Percentiles rank a stretch among this genome's conserved stretches.
Conservation (phyloP, 1,284 basidiomycete species). For the Phellinidium pouzarii region DNA sequence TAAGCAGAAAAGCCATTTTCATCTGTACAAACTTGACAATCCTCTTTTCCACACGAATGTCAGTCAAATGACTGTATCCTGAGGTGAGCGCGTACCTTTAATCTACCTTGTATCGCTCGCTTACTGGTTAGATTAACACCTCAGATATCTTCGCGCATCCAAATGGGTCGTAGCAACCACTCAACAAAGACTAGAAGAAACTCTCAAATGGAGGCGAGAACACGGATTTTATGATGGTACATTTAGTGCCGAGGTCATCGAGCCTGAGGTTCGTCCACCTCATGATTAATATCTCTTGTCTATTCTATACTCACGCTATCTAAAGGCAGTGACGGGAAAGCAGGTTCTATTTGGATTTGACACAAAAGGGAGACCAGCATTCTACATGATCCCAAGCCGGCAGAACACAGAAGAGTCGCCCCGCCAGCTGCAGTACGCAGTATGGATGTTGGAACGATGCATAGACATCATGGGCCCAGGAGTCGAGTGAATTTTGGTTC, state of each 20-base stretch:
- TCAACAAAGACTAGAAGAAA: slow-evolving; percentile 59
- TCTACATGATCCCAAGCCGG: slow-evolving; percentile 76
- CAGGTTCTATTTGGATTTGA: slow-evolving; percentile 75
- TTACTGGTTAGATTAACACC: not conserved
- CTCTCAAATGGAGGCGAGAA: slow-evolving; percentile 69
- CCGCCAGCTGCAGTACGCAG: slow-evolving; percentile 69
- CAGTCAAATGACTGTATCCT: slow-evolving; percentile 64
- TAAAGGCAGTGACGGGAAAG: slow-evolving; percentile 66
- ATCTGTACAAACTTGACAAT: too few species aligned
- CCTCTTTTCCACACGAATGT: too few species aligned
- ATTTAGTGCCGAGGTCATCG: slow-evolving; percentile 51
- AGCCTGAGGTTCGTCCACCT: slow-evolving; percentile 52
- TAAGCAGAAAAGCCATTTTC: slow-evolving; percentile 27
- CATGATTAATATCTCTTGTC: not conserved
- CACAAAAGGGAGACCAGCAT: slow-evolving; percentile 51
- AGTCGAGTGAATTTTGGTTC: slow-evolving; percentile 53
- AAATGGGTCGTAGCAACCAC: slow-evolving; percentile 56
- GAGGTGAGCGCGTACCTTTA: slow-evolving; percentile 33
- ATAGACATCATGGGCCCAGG: slow-evolving; percentile 71
- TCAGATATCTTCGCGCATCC: slow-evolving; percentile 61
- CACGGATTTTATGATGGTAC: slow-evolving; percentile 55
- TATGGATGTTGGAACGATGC: slow-evolving; percentile 70
- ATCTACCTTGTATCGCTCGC: not conserved
- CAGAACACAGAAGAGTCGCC: slow-evolving; percentile 77
- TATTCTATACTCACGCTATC: slow-evolving; percentile 12